Percentiles rank a stretch among this genome's conserved stretches.
Conservation (phyloP, 768 basidiomycete genomes). For the Cytidiella melzeri region DNA sequence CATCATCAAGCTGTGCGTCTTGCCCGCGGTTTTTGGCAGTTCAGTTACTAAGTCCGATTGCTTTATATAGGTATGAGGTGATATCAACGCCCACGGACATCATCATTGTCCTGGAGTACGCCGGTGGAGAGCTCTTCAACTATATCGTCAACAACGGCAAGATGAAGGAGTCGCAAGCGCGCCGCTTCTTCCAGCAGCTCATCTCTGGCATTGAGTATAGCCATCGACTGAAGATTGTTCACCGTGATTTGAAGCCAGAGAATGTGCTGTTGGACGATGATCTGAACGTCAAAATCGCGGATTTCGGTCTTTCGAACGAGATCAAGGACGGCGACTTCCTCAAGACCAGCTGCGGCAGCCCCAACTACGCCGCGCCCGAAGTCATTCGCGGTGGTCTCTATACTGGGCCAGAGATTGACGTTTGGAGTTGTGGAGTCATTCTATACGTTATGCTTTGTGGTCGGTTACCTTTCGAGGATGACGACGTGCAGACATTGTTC, state of each 20-base stretch:
- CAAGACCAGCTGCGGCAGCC: conserved; percentile 95
- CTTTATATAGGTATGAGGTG: conserved; percentile 58
- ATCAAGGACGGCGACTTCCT: conserved; percentile 96
- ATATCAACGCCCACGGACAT: conserved; percentile 95
- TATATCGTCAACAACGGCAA: conserved; percentile 94
- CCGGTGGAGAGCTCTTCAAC: conserved; percentile 95
- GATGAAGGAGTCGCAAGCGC: conserved; percentile 82
- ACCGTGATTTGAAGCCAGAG: conserved; percentile 97
- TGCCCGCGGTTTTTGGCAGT: conserved; percentile 8
- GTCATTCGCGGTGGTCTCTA: conserved; percentile 94
- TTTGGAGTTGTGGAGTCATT: conserved; percentile 99
- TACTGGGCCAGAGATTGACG: conserved; percentile 96
- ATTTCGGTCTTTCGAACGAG: conserved; percentile 94
- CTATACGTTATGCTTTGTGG: conserved; percentile 98
- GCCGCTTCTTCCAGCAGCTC: conserved; percentile 97
- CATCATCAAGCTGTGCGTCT: conserved; percentile 89
- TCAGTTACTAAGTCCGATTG: neutral
- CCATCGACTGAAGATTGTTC: conserved; percentile 94
- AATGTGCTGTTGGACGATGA: conserved; percentile 85
- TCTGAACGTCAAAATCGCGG: conserved; percentile 95
- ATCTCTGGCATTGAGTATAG: conserved; percentile 97
- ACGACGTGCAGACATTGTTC: conserved; percentile 88
- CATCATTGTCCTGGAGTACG: conserved; percentile 97
- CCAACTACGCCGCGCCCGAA: conserved; percentile 98
- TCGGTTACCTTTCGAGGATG: conserved; percentile 93